Conservation (phyloP, 2,329 filamentous ascomycete genomes). For the Coniella lustricola region DNA sequence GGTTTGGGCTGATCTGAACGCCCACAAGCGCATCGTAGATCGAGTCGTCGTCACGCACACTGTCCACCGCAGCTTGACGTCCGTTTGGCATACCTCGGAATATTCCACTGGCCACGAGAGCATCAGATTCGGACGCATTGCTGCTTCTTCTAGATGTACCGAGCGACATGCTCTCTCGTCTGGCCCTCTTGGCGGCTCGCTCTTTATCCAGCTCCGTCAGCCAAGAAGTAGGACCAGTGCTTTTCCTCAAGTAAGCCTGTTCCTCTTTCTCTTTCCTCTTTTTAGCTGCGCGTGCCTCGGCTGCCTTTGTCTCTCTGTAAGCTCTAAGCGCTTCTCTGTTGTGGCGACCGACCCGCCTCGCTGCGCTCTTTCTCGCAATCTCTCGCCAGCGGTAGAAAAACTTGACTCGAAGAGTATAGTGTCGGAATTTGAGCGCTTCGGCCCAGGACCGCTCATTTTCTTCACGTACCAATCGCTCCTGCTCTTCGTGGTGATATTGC, state of each 20-base stretch:
- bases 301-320: conserved; percentile 33
- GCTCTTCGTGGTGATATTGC: conserved; percentile 33
- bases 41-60: conserved; percentile 27
- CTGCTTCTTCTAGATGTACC: conserved; percentile 25
- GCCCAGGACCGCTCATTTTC: conserved; percentile 42
- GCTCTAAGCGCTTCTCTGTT: conserved; percentile 44
- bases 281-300: conserved; percentile 26
- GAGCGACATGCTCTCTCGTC: conserved; percentile 19
- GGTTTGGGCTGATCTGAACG: conserved; percentile 13
- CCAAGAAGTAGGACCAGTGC: conserved; percentile 14
- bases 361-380: conserved; percentile 39
- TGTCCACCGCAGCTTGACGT: conserved; percentile 24
- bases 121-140: conserved; percentile 26
- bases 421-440: conserved; percentile 41
- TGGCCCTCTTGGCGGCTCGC: conserved; percentile 23
- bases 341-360: conserved; percentile 42
- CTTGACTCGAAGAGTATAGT: conserved; percentile 43
- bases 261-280: conserved; percentile 31
- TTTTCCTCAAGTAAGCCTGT: conserved; percentile 21
- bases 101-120: conserved; percentile 35
- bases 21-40: conserved; percentile 14
- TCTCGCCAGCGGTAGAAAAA: conserved; percentile 52
- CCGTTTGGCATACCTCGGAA: conserved; percentile 35
- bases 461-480: conserved; percentile 35
- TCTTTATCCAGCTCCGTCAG: conserved; percentile 16